phyloP scores from a whole-genome alignment of 768 basidiomycete genomes.

The Flagelloscypha sp. region DNA sequence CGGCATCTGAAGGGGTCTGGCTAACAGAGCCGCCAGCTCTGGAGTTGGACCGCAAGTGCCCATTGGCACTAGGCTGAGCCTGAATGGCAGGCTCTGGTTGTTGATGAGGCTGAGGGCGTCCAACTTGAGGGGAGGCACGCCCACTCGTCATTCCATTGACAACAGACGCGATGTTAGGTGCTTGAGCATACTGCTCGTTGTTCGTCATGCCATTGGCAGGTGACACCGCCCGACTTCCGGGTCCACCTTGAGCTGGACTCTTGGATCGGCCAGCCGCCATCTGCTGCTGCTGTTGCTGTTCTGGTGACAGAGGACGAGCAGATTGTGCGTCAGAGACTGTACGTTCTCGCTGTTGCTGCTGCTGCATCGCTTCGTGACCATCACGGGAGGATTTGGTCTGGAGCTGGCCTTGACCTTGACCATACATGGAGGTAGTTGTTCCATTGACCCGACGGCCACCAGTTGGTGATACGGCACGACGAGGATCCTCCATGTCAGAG shows the following conservation, averaged over 20 bases:
- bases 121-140: conserved; percentile 51
- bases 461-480: conserved; percentile 61
- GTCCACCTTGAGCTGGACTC: conserved; percentile 44
- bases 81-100: too few relatives aligned
- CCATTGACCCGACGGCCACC: conserved; percentile 33
- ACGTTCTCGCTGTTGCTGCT: conserved; percentile 34
- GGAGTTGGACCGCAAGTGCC: conserved; percentile 36
- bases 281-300: conserved; percentile 21
- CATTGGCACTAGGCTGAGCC: conserved; percentile 45
- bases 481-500: conserved; percentile 46
- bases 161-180: conserved; percentile 46
- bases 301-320: conserved; percentile 51
- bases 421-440: conserved; percentile 24
- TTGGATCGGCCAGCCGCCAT: conserved; percentile 35
- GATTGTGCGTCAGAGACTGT: conserved; percentile 28
- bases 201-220: conserved; percentile 30
- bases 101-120: conserved; percentile 34
- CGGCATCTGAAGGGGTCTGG: conserved; percentile 65
- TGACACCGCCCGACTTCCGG: conserved; percentile 50
- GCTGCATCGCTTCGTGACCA: conserved; percentile 44
- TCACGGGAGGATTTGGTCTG: too few relatives aligned
- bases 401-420: conserved; percentile 42
- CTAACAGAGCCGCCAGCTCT: conserved; percentile 49
- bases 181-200: conserved; percentile 24
- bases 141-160: conserved; percentile 35